Base-by-base conservation (phyloP, 805 yeast genomes). In the Kluyveromyces siamensis region DNA sequence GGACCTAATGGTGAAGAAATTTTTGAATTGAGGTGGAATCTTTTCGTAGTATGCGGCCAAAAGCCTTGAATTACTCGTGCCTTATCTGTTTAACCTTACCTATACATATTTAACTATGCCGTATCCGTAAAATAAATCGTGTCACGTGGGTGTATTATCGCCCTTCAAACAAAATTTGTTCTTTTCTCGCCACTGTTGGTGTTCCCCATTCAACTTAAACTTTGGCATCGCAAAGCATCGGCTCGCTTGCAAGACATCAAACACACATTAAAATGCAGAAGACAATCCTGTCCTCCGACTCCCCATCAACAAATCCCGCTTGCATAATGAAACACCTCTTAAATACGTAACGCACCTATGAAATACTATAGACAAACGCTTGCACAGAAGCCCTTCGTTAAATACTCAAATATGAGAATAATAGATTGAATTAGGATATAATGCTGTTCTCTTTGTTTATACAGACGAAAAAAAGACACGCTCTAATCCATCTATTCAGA, bases 401-500 rank as follows among this genome's bases (percentile, higher is more conserved):
- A 30, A 30, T 13, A 30, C 35, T 30, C 35, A 30, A 30, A 13
- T 8, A 30, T 30, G 11, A 30, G 35, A 37, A 27, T 9, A 21
- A 17, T 13, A 27, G 44, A 41, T 14, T 17, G 42, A 40, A 40
- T 18, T 10, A 10, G 30, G 42, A 40, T 40, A 17, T 17, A 40
- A 41, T 18, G 16, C 27, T 39, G 16, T 39, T 39, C 27, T 41
- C 27, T 41, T 25, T 25, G 25, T 41, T 27, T 37, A 37, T 37
- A 37, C 40, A 37, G 40, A 17, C 11, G 40, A 37, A 37, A 37
- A 37, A 16, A 37, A 37, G 25, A 37, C 21, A 37, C 40, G 3
- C 17, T 10, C 40, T 17, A 16, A 37, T 37, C 21, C 42, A 37
- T 47, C 55, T 63, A 69, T 55, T 62, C 66, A 55, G 64, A 57